phyloP scores from a whole-genome alignment of 169 alveolate genomes.

The Besnoitia besnoiti region DNA sequence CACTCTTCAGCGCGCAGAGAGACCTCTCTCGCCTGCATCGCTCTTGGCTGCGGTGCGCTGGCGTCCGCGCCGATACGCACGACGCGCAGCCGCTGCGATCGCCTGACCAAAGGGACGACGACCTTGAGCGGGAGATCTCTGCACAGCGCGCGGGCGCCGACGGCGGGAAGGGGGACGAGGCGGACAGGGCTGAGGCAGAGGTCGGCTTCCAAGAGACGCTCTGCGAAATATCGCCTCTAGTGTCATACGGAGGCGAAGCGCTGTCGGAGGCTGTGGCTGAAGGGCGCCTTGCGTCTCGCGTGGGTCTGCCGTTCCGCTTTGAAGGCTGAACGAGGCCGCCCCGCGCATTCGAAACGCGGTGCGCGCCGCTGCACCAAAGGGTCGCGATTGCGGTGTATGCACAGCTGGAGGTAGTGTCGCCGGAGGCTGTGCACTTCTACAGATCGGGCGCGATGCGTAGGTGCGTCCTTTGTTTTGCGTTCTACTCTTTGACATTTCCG shows the following conservation, averaged over 20 bases:
- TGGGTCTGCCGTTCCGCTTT: not conserved
- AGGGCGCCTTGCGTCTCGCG: not conserved
- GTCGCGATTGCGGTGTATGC: too few species aligned
- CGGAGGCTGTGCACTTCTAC: too few species aligned
- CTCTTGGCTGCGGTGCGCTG: not conserved
- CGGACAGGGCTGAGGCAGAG: not conserved
- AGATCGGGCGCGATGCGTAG: too few species aligned
- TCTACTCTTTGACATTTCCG: too few species aligned
- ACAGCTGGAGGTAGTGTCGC: too few species aligned
- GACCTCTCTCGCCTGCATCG: not conserved
- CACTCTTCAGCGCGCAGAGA: not conserved
- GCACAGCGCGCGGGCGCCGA: not conserved
- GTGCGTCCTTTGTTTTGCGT: too few species aligned
- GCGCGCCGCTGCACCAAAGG: too few species aligned
- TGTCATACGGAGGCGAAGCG: constrained; percentile 49
- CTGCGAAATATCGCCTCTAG: constrained; percentile 28
- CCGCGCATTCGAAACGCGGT: too few species aligned
- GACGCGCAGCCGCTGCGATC: not conserved
- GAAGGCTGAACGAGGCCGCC: not conserved
- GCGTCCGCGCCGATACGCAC: not conserved
- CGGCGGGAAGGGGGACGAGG: not conserved
- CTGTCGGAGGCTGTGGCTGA: not conserved
- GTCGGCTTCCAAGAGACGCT: not conserved
- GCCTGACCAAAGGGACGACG: not conserved
- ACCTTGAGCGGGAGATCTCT: not conserved